Base-by-base conservation (phyloP, 164 flowering plant species). In the Vitis rotundifolia region DNA sequence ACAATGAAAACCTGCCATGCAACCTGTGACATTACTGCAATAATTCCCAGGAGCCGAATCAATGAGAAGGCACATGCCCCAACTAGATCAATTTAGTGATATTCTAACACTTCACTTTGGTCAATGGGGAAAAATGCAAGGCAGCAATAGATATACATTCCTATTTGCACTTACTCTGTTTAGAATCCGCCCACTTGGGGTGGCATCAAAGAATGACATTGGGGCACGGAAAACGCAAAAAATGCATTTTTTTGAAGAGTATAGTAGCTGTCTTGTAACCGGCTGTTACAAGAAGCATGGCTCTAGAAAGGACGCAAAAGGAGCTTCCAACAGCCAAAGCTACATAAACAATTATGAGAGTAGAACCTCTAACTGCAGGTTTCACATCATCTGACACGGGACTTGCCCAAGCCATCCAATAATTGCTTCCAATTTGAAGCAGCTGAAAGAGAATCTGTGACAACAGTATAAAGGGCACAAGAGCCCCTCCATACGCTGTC, bases 321-420 rank as follows among this genome's bases (percentile, higher is more conserved):
- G 97, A 76, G 80, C 94, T 86, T 70, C 80, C 96, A 66, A 89
- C 13, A 5, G 97, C 84, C 74, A 95, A 80, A 62, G 77, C 83
- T 51, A 87, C 83, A 75, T 89, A 93, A 14, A 95, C 97, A 58
- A 75, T 13, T 18, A 93, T 71, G 5, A 90, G 86, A 11, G 79
- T 81, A 9, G 77, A 73, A 69, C 68, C 71, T 6, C 44, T 48
- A 52, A 90, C 94, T 5, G 79, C 59, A 65, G 96, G 80, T 71
- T 77, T n/a, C 11, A 4, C 79, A 70, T 83, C 88, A 64, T 71
- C 71, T 7, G 97, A 87, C 8, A 83, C 83, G 1, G 99, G 98
- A 73, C 88, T 77, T 44, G 93, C 96, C 94, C 87, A 90, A 47
- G 96, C 94, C 94, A 95, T 95, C 99, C 99, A 95, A 61, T 90